These are phyloP conservation scores for Paraphoma chrysanthemicola DNA, from an alignment of 2,329 filamentous ascomycete genomes.

Conservation along the genomic window DNA sequence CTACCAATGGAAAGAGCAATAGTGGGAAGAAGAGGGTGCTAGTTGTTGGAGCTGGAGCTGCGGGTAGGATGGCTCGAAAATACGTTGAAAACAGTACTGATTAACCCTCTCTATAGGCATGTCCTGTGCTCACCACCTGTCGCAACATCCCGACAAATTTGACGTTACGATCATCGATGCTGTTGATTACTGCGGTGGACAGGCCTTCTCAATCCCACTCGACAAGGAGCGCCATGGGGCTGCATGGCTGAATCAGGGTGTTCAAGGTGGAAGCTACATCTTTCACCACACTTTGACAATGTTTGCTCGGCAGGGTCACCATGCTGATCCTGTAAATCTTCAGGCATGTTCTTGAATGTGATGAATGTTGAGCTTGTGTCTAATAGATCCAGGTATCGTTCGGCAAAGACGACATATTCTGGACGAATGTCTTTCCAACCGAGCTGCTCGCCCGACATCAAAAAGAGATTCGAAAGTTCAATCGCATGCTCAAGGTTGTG, in stretches of 20 bases:
- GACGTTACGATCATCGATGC: slow-evolving; percentile 64
- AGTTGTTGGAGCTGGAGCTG: slow-evolving; percentile 50
- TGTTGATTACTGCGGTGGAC: slow-evolving; percentile 65
- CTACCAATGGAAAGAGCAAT: slow-evolving; percentile 28
- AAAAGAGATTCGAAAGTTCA: slow-evolving; percentile 63
- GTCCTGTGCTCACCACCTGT: slow-evolving; percentile 72
- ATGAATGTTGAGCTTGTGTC: background rate
- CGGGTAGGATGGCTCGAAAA: slow-evolving; percentile 31
- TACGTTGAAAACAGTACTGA: background rate
- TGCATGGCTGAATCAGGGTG: slow-evolving; percentile 67
- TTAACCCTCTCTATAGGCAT: slow-evolving; percentile 50
- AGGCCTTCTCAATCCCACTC: slow-evolving; percentile 65
- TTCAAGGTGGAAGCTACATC: slow-evolving; percentile 70
- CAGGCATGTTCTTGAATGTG: slow-evolving; percentile 49
- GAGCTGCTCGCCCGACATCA: slow-evolving; percentile 63
- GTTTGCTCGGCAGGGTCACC: slow-evolving; percentile 64
- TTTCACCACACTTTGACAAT: slow-evolving; percentile 73
- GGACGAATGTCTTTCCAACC: slow-evolving; percentile 71
- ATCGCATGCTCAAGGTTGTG: slow-evolving; percentile 62
- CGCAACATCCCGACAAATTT: slow-evolving; percentile 70
- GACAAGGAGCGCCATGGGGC: slow-evolving; percentile 64
- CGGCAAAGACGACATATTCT: slow-evolving; percentile 68
- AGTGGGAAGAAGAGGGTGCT: slow-evolving; percentile 45
- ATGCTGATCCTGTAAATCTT: slow-evolving; percentile 64
- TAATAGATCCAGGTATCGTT: slow-evolving; percentile 59